These are phyloP conservation scores for Verticillium zaregamsianum DNA, from an alignment of 2,329 filamentous ascomycete genomes.

Conservation along the genomic window DNA sequence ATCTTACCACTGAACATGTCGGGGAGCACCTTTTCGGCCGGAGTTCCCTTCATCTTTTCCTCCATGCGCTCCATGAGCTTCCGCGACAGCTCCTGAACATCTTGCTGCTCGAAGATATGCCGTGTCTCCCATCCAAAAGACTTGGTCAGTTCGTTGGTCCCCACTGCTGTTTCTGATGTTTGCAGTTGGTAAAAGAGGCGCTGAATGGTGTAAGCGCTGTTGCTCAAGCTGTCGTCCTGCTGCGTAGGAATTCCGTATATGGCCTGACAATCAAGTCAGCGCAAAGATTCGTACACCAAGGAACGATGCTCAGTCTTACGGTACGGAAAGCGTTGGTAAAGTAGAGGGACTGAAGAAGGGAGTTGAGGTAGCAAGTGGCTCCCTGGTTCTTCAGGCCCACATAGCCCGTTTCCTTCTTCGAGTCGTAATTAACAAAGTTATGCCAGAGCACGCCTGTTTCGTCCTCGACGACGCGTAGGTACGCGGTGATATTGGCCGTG, in stretches of 20 bases:
- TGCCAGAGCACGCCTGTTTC: constrained; percentile 89
- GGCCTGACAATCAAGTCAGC: constrained; percentile 48
- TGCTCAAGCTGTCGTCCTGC: constrained; percentile 71
- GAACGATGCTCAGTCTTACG: constrained; percentile 47
- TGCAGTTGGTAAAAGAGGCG: constrained; percentile 93
- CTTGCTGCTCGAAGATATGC: constrained; percentile 98
- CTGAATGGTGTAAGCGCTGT: constrained; percentile 92
- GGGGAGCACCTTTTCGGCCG: constrained; percentile 81
- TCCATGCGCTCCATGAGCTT: constrained; percentile 98
- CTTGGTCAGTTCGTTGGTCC: constrained; percentile 88
- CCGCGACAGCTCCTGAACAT: constrained; percentile 93
- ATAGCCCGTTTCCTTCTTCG: constrained; percentile 98
- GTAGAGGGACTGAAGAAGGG: constrained; percentile 76
- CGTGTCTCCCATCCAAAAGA: constrained; percentile 98
- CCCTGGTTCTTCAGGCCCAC: constrained; percentile 96
- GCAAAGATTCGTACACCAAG: neutral
- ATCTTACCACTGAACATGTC: constrained; percentile 96
- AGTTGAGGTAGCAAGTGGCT: constrained; percentile 86
- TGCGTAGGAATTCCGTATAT: constrained; percentile 97
- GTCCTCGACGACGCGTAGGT: constrained; percentile 77
- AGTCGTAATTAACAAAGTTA: constrained; percentile 92
- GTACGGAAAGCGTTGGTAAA: constrained; percentile 89
- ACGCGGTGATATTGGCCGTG: constrained; percentile 74
- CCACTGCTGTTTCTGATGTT: constrained; percentile 76
- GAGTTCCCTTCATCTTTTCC: constrained; percentile 95